These are phyloP conservation scores for Aureobasidium melanogenum DNA, from an alignment of 2,329 filamentous ascomycete species.

Conservation along the genomic window DNA sequence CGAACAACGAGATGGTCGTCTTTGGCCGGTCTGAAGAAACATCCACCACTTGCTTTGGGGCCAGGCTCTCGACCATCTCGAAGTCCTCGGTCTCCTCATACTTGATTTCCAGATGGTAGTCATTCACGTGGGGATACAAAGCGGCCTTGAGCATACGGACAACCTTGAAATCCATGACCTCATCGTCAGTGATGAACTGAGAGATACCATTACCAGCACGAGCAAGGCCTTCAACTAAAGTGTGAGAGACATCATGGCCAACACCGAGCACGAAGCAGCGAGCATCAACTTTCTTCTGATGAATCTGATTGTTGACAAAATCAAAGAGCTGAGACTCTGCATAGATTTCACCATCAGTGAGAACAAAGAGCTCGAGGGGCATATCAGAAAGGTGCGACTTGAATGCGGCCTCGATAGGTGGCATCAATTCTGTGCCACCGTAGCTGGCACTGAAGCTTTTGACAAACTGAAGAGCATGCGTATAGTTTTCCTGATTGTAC, in stretches of 20 bases:
- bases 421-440: slow-evolving; percentile 47
- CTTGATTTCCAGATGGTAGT: slow-evolving; percentile 56
- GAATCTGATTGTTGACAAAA: slow-evolving; percentile 38
- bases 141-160: slow-evolving; percentile 67
- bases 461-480: slow-evolving; percentile 36
- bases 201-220: slow-evolving; percentile 49
- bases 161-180: slow-evolving; percentile 60
- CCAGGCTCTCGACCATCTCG: slow-evolving; percentile 49
- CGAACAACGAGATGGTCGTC: slow-evolving; percentile 52
- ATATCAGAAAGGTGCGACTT: slow-evolving; percentile 37
- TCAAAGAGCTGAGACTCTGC: slow-evolving; percentile 39
- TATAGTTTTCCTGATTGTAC: slow-evolving; percentile 38
- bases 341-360: slow-evolving; percentile 50
- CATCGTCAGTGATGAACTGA: slow-evolving; percentile 53
- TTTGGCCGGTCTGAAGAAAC: not conserved
- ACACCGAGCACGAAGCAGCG: slow-evolving; percentile 52
- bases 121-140: slow-evolving; percentile 54
- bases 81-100: slow-evolving; percentile 48
- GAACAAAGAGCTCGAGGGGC: slow-evolving; percentile 44
- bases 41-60: not conserved
- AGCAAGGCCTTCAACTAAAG: slow-evolving; percentile 51
- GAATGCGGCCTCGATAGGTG: slow-evolving; percentile 40
- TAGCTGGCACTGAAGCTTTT: slow-evolving; percentile 36
- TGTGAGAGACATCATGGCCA: slow-evolving; percentile 45
- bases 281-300: slow-evolving; percentile 33